Conservation (phyloP, 768 basidiomycete genomes). For the Ramaria sp. region DNA sequence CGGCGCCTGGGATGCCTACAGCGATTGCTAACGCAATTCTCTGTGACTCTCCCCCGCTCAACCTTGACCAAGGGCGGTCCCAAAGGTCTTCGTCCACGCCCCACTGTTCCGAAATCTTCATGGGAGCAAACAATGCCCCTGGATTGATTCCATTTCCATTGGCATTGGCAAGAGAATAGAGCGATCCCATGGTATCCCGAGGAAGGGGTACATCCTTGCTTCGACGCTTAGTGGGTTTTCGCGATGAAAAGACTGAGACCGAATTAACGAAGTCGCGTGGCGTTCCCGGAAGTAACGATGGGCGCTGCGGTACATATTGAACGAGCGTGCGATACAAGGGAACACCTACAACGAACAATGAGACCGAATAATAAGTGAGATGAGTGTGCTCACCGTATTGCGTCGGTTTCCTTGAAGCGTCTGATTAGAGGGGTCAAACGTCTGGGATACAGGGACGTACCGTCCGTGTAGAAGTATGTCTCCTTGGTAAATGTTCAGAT, state of each 20-base stretch:
- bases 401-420: constrained; percentile 12
- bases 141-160: constrained; percentile 8
- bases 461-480: constrained; percentile 54
- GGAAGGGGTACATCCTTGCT: constrained; percentile 16
- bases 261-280: constrained; percentile 61
- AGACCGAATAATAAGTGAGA: neutral
- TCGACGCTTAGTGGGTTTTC: constrained; percentile 20
- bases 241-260: constrained; percentile 42
- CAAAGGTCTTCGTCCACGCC: constrained; percentile 59
- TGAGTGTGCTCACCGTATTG: constrained; percentile 13
- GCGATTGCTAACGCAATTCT: constrained; percentile 72
- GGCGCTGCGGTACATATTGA: constrained; percentile 81
- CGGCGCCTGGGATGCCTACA: constrained; percentile 61
- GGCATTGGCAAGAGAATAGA: neutral
- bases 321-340: constrained; percentile 71
- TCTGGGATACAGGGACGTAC: constrained; percentile 29
- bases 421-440: neutral
- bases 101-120: constrained; percentile 53
- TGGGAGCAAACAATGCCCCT: constrained; percentile 17
- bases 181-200: constrained; percentile 17
- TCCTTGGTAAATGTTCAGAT: constrained; percentile 63
- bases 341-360: constrained; percentile 37
- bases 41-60: constrained; percentile 85
- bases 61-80: constrained; percentile 66
- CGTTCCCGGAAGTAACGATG: constrained; percentile 75